phyloP scores from a whole-genome alignment of 2,329 filamentous ascomycete genomes.

The Talaromyces sp. region DNA sequence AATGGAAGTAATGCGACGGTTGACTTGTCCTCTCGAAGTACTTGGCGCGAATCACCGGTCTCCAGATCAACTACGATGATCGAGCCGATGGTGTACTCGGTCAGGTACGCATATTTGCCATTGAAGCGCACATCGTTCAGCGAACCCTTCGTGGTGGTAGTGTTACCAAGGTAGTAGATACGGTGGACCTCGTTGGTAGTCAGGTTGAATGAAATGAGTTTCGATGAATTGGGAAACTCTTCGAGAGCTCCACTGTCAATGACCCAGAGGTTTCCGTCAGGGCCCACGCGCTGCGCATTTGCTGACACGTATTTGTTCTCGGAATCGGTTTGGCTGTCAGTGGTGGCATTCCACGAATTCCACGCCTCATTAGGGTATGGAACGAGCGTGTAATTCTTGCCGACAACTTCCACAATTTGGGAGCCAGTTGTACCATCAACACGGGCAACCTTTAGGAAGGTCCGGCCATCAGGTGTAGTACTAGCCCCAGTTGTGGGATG shows the following conservation, averaged over 20 bases:
- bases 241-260: neutral
- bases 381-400: neutral
- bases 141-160: neutral
- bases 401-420: constrained; percentile 5
- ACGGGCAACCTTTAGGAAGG: constrained; percentile 4
- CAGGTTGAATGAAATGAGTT: neutral
- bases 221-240: neutral
- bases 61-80: neutral
- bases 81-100: neutral
- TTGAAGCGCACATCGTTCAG: neutral
- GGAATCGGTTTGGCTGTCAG: neutral
- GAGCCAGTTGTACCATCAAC: constrained; percentile 4
- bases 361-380: neutral
- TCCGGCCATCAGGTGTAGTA: constrained; percentile 1
- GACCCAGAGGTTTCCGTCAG: neutral
- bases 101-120: neutral
- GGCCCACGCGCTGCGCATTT: neutral
- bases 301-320: neutral
- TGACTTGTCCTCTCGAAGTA: neutral
- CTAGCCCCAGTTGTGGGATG: constrained; percentile 4
- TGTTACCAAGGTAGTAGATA: neutral
- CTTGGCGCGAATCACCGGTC: neutral
- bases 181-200: neutral
- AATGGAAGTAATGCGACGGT: neutral
- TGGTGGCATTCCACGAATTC: neutral